A percentile compares a stretch with the other conserved stretches of the same genome.
phyloP scores from a whole-genome alignment of 305 asterid genomes.

The Fraxinus floribunda region DNA sequence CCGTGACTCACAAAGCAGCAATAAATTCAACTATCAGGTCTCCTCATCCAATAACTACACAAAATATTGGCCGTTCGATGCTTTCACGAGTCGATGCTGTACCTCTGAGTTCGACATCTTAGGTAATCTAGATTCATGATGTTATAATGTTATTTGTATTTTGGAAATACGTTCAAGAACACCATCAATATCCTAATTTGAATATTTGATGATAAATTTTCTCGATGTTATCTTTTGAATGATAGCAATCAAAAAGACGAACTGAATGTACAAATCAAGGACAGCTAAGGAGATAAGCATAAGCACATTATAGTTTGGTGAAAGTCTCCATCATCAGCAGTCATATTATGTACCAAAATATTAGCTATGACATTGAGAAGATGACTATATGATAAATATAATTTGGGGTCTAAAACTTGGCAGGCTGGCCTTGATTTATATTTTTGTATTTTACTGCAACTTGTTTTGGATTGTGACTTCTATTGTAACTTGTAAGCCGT shows the following conservation, averaged over 20 bases:
- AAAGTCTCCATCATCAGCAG: constrained; percentile 28
- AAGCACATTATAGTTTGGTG: constrained; percentile 26
- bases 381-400: constrained; percentile 14
- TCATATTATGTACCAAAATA: constrained; percentile 18
- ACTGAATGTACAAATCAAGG: neutral
- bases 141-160: neutral
- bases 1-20: neutral
- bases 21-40: neutral
- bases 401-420: neutral
- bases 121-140: neutral
- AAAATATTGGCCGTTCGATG: neutral
- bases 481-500: neutral
- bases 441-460: constrained; percentile 8
- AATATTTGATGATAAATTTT: neutral
- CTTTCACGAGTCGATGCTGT: neutral
- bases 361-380: neutral
- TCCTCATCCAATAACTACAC: neutral
- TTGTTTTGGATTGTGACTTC: neutral
- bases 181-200: neutral
- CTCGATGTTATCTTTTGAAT: neutral
- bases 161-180: neutral
- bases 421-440: neutral
- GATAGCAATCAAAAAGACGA: neutral
- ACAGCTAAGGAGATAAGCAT: constrained; percentile 14
- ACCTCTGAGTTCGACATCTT: neutral